Base-by-base conservation (phyloP, 1,284 basidiomycete species). In the Leucoagaricus sp. region DNA sequence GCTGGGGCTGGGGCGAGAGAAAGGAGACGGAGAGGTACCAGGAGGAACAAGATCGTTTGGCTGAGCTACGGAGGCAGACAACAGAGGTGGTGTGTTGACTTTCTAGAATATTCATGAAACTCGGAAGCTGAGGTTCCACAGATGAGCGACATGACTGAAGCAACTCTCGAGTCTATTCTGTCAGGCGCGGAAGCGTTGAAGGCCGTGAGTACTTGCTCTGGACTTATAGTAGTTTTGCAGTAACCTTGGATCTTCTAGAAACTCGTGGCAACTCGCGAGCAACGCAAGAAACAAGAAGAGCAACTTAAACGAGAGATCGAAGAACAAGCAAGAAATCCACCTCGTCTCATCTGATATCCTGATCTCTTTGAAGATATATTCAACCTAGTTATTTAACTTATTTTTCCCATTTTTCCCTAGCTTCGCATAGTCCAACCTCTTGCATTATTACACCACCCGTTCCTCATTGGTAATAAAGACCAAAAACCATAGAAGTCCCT, bases 301-400 rank as follows among this genome's bases (percentile, higher is more conserved):
- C 49, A 36, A 29, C 41, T 45, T 25, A 28, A 46, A 17, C 31
- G 17, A 46, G 31, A 57, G 44, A 31, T 50, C 4, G 55, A 51
- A 28, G 49, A 57, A 31, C 55, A 51, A 29, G 23, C 26, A 13
- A 50, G 13, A 17, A 67, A 65, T 29, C 67, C 67, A 46, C 69
- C 71, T 36, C 68, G 66, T 23, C 63, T 69, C 23, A 65, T 72
- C 8, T 73, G 63, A 67, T 50, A 23, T 13, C 12, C n/a, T 15
- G 5, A 8, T 38, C 12, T 36, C 21, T 33, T 28, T n/a, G n/a
- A n/a, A n/a, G n/a, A n/a, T n/a, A n/a, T n/a, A n/a, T n/a, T n/a
- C n/a, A n/a, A n/a, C n/a, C n/a, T n/a, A n/a, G n/a, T n/a, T n/a
- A n/a, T n/a, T n/a, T n/a, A n/a, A n/a, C n/a, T n/a, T n/a, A n/a